Conservation (phyloP, 2,329 filamentous ascomycete species). For the Proliferodiscus dingleyae region DNA sequence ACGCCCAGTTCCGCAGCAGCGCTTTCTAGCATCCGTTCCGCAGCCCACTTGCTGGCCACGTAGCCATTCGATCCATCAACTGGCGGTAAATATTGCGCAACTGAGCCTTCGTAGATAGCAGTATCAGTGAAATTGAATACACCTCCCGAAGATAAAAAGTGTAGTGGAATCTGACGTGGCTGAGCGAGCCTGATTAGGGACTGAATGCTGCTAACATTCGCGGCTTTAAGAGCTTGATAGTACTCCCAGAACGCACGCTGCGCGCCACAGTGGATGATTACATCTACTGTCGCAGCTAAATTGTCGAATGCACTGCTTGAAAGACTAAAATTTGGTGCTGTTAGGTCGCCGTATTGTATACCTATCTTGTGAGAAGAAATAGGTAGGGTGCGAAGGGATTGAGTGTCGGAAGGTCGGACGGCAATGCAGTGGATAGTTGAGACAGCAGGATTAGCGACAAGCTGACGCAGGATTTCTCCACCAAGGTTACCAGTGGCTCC, state of each 20-base stretch:
- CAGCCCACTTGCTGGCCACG: constrained; percentile 32
- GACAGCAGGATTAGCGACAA: constrained; percentile 32
- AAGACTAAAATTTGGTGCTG: constrained; percentile 34
- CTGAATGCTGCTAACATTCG: constrained; percentile 35
- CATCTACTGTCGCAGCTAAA: constrained; percentile 33
- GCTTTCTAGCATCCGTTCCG: constrained; percentile 31
- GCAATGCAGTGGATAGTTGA: constrained; percentile 40
- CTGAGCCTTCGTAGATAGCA: background rate
- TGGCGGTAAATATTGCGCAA: constrained; percentile 6
- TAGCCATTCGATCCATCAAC: constrained; percentile 32
- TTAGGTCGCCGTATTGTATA: constrained; percentile 35
- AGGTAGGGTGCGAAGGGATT: constrained; percentile 19
- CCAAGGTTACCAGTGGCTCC: constrained; percentile 39
- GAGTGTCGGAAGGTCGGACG: constrained; percentile 16
- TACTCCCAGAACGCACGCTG: constrained; percentile 34
- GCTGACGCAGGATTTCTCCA: constrained; percentile 31
- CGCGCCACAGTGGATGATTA: constrained; percentile 50
- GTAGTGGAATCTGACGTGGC: constrained; percentile 29
- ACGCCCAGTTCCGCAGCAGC: constrained; percentile 13
- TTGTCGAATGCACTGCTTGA: constrained; percentile 20
- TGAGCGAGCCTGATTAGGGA: constrained; percentile 31
- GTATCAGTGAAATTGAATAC: background rate
- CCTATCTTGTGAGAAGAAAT: constrained; percentile 19
- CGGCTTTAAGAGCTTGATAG: constrained; percentile 31
- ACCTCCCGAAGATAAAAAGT: constrained; percentile 33